Evolutionary conservation across 1,284 basidiomycete genomes (phyloP).

Genomic region (Boletus sp.): DNA sequence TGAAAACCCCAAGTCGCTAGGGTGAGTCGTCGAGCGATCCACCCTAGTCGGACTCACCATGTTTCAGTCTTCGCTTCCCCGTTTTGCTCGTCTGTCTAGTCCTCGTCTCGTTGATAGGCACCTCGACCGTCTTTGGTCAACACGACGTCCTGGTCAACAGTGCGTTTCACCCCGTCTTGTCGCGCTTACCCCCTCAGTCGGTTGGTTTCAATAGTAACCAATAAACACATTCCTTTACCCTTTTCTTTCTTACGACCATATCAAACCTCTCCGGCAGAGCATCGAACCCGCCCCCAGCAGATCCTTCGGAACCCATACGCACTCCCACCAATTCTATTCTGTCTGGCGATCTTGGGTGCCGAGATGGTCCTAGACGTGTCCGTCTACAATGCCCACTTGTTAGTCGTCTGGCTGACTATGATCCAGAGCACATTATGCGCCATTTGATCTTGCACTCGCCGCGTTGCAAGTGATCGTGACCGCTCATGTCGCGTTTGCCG

Average conservation of each 20-base stretch:
- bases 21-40: conserved; percentile 38
- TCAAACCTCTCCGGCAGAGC: conserved; percentile 9
- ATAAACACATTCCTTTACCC: conserved; percentile 35
- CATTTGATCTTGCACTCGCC: conserved; percentile 77
- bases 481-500: conserved; percentile 79
- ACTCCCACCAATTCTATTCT: conserved; percentile 39
- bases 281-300: conserved; percentile 18
- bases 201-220: conserved; percentile 31
- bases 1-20: conserved; percentile 45
- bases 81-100: conserved; percentile 62
- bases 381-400: conserved; percentile 19
- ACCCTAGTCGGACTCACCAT: conserved; percentile 7
- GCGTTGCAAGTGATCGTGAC: conserved; percentile 75
- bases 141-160: conserved; percentile 39
- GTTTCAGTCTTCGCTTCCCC: conserved; percentile 69
- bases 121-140: conserved; percentile 34
- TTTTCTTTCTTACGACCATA: conserved; percentile 23
- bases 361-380: conserved; percentile 40
- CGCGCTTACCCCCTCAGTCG: conserved; percentile 1
- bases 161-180: conserved; percentile 12
- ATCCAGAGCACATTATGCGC: conserved; percentile 59
- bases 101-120: conserved; percentile 53
- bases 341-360: conserved; percentile 35
- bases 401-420: not conserved
- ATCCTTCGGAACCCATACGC: conserved; percentile 38